Evolutionary conservation across 2,329 filamentous ascomycete species (phyloP).

Genomic region (Exutisphaerella laricina): DNA sequence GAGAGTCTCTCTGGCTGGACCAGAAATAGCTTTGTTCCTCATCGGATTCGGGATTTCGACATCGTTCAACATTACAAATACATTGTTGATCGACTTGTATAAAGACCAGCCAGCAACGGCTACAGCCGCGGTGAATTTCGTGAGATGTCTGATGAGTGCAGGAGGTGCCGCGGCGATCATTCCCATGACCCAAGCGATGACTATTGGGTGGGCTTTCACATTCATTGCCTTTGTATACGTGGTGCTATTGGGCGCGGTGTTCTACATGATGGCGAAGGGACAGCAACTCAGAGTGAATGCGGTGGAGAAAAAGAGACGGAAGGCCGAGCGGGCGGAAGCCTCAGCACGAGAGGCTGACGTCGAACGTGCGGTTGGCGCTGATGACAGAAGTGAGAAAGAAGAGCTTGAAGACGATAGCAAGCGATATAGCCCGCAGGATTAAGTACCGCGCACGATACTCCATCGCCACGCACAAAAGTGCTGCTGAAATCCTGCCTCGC

Average conservation of each 20-base stretch:
- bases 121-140: conserved; percentile 42
- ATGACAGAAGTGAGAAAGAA: neutral
- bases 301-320: conserved; percentile 11
- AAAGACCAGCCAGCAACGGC: conserved; percentile 38
- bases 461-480: no score
- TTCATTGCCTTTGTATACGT: conserved; percentile 31
- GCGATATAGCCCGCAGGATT: no score
- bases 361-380: conserved; percentile 2
- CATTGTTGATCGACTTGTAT: conserved; percentile 43
- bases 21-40: conserved; percentile 44
- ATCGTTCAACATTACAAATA: conserved; percentile 42
- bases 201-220: conserved; percentile 43
- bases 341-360: neutral
- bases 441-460: no score
- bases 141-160: conserved; percentile 40
- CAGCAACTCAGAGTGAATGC: conserved; percentile 21
- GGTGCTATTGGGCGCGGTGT: conserved; percentile 17
- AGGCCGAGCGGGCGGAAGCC: conserved; percentile 6
- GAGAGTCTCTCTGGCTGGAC: conserved; percentile 36
- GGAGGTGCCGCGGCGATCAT: conserved; percentile 37
- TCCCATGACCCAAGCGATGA: conserved; percentile 29
- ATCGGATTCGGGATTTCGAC: conserved; percentile 30
- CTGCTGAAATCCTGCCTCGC: no score
- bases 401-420: neutral
- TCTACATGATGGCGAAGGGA: conserved; percentile 23